Evolutionary conservation across 106 monocot genomes (phyloP).

Genomic region (Narthecium ossifragum): DNA sequence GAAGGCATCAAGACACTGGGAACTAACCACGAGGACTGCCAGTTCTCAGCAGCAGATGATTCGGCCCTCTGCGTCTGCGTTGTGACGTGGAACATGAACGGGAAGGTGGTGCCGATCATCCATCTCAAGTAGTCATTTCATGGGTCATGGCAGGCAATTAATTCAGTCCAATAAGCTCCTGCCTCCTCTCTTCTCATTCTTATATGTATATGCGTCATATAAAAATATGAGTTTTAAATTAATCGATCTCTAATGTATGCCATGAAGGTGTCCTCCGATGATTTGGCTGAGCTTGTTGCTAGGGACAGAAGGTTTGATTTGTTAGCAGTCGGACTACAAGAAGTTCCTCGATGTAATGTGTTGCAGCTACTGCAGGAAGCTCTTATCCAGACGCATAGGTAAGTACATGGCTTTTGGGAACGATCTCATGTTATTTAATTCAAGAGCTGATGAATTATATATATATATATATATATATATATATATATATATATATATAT

Average conservation of each 20-base stretch:
- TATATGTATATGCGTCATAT: no score
- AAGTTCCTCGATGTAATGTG: slow-evolving; percentile 17
- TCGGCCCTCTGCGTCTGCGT: slow-evolving; percentile 31
- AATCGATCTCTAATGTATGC: no score
- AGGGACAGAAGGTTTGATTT: slow-evolving; percentile 19
- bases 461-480: no score
- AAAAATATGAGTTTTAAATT: no score
- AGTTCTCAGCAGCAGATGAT: slow-evolving; percentile 14
- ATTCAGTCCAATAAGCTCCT: no score
- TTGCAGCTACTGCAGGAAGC: slow-evolving; percentile 9
- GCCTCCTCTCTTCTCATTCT: no score
- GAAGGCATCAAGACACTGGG: slow-evolving; percentile 36
- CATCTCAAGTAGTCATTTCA: neutral
- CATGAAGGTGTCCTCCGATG: slow-evolving; percentile 18
- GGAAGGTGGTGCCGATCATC: slow-evolving; percentile 8
- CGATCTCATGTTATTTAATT: no score
- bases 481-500: neutral
- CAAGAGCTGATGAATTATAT: no score
- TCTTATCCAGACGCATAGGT: slow-evolving; percentile 26
- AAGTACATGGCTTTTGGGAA: no score
- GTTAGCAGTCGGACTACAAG: slow-evolving; percentile 33
- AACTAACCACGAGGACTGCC: slow-evolving; percentile 20
- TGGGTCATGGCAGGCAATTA: no score
- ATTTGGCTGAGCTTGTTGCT: slow-evolving; percentile 20
- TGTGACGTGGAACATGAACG: slow-evolving; percentile 53